A percentile compares a stretch with the other conserved stretches of the same genome.
These are phyloP conservation scores for Eimeria sp. DNA, from an alignment of 169 alveolate species.

Conservation along the genomic window DNA sequence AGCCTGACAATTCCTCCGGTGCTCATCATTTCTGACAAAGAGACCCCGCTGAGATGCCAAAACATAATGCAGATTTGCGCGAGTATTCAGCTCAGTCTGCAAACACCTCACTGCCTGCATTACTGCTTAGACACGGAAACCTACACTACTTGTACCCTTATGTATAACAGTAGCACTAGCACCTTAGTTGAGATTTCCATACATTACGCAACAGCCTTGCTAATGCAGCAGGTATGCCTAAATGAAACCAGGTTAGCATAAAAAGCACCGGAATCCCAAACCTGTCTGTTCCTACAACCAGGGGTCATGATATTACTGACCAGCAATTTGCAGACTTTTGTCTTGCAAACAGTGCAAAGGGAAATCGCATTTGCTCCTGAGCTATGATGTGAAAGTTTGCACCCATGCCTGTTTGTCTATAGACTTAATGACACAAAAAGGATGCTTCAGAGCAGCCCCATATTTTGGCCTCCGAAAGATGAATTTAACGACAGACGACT, in stretches of 20 bases:
- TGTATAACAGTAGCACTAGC: too few relatives aligned
- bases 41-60: neutral
- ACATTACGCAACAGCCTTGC: neutral
- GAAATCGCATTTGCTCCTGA: neutral
- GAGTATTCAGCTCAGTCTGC: neutral
- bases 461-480: neutral
- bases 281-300: neutral
- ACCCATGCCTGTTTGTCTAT: neutral
- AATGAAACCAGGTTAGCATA: neutral
- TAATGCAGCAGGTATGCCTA: neutral
- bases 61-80: neutral
- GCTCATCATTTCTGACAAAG: neutral
- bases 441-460: neutral
- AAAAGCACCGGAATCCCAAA: neutral
- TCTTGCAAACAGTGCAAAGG: neutral
- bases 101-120: neutral
- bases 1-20: too few relatives aligned
- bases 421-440: neutral
- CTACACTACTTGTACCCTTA: neutral
- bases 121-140: neutral
- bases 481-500: neutral
- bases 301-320: neutral
- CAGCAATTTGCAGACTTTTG: neutral
- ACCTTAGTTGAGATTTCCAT: neutral
- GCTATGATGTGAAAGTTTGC: neutral